Evolutionary conservation across 805 yeast genomes (phyloP).

Genomic region (Ogataea trehalophila): DNA sequence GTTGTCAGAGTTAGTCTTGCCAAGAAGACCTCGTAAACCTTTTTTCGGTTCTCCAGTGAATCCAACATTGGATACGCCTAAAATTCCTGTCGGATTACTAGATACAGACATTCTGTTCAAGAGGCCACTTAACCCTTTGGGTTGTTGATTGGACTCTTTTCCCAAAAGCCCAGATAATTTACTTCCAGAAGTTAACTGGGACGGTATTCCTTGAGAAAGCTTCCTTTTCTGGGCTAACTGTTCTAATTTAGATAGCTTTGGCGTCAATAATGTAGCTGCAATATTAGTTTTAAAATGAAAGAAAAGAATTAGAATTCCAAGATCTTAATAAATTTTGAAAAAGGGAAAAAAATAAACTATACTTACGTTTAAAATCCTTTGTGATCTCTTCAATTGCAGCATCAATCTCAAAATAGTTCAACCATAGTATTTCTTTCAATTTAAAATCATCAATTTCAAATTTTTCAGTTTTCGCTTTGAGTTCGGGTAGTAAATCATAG

Average conservation of each 20-base stretch:
- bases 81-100: background rate
- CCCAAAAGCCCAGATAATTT: background rate
- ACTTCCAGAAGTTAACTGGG: background rate
- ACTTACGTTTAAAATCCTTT: constrained; percentile 27
- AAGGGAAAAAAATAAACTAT: constrained; percentile 1
- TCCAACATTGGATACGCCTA: background rate
- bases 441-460: constrained; percentile 45
- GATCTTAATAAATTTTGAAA: constrained; percentile 2
- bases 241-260: constrained; percentile 37
- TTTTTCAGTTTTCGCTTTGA: constrained; percentile 33
- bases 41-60: background rate
- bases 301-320: constrained; percentile 13
- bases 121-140: background rate
- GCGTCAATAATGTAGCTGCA: constrained; percentile 7
- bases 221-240: constrained; percentile 41
- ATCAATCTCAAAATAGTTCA: constrained; percentile 51
- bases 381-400: constrained; percentile 46
- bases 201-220: background rate
- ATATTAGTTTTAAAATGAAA: background rate
- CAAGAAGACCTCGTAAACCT: constrained; percentile 2
- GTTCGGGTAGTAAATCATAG: constrained; percentile 37
- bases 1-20: background rate
- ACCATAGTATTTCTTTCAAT: constrained; percentile 55
- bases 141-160: background rate
- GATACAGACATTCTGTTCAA: background rate